Evolutionary conservation across 129 eudicot species (phyloP), one percentile per base, ranked within the genome.

Genomic region (Rutidosis leptorrhynchoides): DNA sequence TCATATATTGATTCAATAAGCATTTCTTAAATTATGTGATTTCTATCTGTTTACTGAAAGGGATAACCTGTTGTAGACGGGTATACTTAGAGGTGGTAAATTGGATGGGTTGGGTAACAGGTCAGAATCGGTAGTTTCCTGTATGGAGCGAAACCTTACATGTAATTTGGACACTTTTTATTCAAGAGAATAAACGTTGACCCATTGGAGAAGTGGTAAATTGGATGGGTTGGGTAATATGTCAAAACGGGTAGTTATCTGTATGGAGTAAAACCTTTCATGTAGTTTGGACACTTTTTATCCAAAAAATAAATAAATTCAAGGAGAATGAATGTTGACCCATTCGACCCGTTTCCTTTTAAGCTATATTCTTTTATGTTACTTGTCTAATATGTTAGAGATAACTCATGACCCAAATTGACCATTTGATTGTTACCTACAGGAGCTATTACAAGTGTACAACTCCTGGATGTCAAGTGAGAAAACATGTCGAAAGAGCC

Each of bases 391-490:
- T n/a, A 10, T 12, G 7, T 6, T 66, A 11, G 21, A 66, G 30
- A 66, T 49, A 66, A 49, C 29, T 28, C 61, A 51, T 66, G 26
- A 68, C 29, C 43, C 22, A 2, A 0, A 30, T 29, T n/a, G n/a
- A 57, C 62, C 11, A 14, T 14, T 25, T 6, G 6, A 2, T 56
- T 12, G 20, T 35, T 30, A 55, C 48, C 49, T 62, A 24, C 74
- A 89, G 93, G 90, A 89, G 96, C 75, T 89, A 89, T 21, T 85
- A 83, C 82, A 85, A 89, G 75, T 89, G 93, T 72, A 89, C 93
- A 14, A 80, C 80, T 57, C 72, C 80, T 0, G 92, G 89, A 35
- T 85, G 96, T 67, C 78, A 81, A 0, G 92, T 88, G 53, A 78
- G 96, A 64, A 88, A 88, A 73, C 96, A 89, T 16, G 89, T 89